Percentiles rank a stretch among this genome's conserved stretches.
phyloP scores from a whole-genome alignment of 2,329 filamentous ascomycete genomes.

The Colletotrichum sp. region DNA sequence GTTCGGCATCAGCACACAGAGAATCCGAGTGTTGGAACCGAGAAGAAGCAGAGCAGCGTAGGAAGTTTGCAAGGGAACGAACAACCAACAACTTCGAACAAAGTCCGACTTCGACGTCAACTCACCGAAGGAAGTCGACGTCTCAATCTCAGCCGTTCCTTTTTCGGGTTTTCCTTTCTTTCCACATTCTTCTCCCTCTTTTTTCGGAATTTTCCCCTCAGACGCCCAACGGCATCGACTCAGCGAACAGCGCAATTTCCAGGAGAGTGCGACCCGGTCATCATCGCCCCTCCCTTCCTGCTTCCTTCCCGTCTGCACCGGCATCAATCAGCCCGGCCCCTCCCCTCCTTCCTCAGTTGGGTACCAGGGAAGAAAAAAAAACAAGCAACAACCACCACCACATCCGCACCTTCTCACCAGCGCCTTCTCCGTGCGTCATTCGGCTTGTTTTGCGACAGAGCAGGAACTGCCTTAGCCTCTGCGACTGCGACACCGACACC shows the following conservation, averaged over 20 bases:
- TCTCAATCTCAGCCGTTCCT: background rate
- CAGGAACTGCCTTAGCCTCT: background rate
- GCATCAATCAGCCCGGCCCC: conserved; percentile 15
- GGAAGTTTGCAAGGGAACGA: background rate
- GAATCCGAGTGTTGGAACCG: background rate
- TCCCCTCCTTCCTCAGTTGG: background rate
- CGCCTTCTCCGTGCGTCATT: conserved; percentile 10
- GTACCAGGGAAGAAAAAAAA: background rate
- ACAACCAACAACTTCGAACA: background rate
- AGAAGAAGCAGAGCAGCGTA: background rate
- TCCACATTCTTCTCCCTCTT: background rate
- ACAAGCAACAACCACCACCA: background rate
- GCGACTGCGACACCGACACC: background rate
- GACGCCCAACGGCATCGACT: conserved; percentile 5
- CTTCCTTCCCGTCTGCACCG: conserved; percentile 13
- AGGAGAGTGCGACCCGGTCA: conserved; percentile 16
- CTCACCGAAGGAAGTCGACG: background rate
- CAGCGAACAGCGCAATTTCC: conserved; percentile 5
- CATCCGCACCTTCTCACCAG: conserved; percentile 17
- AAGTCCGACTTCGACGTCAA: background rate
- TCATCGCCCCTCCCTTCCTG: conserved; percentile 6
- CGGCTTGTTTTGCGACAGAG: background rate
- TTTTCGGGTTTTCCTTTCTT: background rate
- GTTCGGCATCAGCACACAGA: background rate
- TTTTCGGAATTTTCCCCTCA: background rate